Percentiles rank a stretch among this genome's conserved stretches.
These are phyloP conservation scores for Brassica nigra DNA, from an alignment of 345 rosid genomes.

Conservation along the genomic window DNA sequence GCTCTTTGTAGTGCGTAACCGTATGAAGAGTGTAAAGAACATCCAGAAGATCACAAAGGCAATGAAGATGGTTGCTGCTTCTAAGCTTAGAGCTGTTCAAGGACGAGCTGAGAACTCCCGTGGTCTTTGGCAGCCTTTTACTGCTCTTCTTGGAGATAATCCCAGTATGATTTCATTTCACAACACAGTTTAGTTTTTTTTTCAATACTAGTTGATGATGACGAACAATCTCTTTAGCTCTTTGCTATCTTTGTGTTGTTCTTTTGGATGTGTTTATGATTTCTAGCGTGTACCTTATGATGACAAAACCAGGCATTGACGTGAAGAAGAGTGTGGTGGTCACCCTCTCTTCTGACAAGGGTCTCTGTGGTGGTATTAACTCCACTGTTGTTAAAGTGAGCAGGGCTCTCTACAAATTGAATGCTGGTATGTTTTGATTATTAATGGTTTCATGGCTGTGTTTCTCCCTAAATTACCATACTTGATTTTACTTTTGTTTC, in stretches of 20 bases:
- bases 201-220: constrained; percentile 18
- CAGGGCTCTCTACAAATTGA: constrained; percentile 69
- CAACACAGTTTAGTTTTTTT: not conserved
- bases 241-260: constrained; percentile 12
- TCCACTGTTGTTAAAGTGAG: constrained; percentile 83
- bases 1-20: constrained; percentile 72
- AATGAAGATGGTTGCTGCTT: constrained; percentile 99
- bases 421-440: constrained; percentile 55
- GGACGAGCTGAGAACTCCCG: constrained; percentile 87
- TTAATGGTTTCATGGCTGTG: not conserved
- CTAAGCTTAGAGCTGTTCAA: constrained; percentile 89
- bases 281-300: constrained; percentile 9
- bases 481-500: not conserved
- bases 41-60: constrained; percentile 99
- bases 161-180: constrained; percentile 42
- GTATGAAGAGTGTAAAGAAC: constrained; percentile 98
- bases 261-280: constrained; percentile 16
- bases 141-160: constrained; percentile 50
- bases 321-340: constrained; percentile 91
- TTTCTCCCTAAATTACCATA: not conserved
- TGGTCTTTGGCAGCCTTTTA: constrained; percentile 93
- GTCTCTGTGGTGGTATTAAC: constrained; percentile 99
- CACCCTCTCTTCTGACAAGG: constrained; percentile 92
- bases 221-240: constrained; percentile 8
- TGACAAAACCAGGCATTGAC: constrained; percentile 63